A percentile compares a stretch with the other conserved stretches of the same genome.
Conservation (phyloP, 2,329 filamentous ascomycete genomes). For the Fulvia fulva region DNA sequence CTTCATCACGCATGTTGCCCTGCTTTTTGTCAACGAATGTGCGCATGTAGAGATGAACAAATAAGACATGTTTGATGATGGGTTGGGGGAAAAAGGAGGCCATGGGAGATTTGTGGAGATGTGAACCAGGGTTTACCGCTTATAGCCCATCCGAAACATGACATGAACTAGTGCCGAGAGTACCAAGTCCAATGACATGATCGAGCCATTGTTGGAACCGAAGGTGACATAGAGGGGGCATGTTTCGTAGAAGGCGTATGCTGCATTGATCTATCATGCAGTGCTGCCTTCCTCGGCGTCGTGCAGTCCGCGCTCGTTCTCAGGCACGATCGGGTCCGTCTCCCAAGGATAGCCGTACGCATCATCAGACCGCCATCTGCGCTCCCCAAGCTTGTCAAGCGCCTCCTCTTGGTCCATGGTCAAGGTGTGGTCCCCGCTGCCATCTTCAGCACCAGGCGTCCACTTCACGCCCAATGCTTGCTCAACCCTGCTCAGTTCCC, state of each 20-base stretch:
- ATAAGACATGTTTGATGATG: neutral
- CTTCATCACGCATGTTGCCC: neutral
- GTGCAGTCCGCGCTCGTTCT: conserved; percentile 20
- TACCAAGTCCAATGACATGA: neutral
- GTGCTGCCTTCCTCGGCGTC: conserved; percentile 19
- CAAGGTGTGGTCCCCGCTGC: conserved; percentile 26
- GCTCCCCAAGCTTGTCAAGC: conserved; percentile 26
- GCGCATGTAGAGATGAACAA: neutral
- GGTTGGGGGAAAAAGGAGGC: neutral
- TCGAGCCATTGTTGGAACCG: neutral
- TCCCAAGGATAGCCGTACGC: conserved; percentile 32
- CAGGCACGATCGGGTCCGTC: conserved; percentile 12
- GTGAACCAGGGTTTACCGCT: neutral
- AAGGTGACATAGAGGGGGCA: no score
- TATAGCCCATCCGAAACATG: neutral
- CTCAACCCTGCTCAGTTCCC: conserved; percentile 31
- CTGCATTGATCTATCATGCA: neutral
- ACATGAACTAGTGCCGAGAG: neutral
- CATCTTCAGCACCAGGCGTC: conserved; percentile 15
- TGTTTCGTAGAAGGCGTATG: neutral
- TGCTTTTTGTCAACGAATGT: neutral
- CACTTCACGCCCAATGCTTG: conserved; percentile 31
- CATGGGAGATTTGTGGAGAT: neutral
- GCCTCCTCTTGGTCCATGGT: conserved; percentile 27
- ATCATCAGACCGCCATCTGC: conserved; percentile 24